Percentiles rank a stretch among this genome's conserved stretches.
Conservation (phyloP, 106 monocot species). For the Dendrobium catenatum region DNA sequence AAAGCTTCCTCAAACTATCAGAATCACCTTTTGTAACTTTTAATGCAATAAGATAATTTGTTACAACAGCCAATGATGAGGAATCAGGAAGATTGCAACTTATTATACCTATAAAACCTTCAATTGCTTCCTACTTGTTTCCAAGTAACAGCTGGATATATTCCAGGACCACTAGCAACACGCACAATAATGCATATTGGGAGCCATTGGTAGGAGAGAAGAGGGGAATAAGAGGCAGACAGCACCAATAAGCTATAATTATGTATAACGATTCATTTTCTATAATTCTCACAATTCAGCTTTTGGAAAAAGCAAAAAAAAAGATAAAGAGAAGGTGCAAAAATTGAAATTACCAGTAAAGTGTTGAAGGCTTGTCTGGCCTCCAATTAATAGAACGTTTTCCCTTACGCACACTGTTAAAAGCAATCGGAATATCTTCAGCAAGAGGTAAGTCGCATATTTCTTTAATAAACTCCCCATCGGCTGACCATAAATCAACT, state of each 20-base stretch:
- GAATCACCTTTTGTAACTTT: constrained; percentile 77
- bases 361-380: constrained; percentile 80
- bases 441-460: constrained; percentile 97
- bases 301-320: background rate
- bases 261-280: background rate
- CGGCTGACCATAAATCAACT: constrained; percentile 82
- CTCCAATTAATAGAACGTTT: constrained; percentile 97
- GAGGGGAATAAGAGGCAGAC: background rate
- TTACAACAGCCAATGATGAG: constrained; percentile 75
- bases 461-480: constrained; percentile 89
- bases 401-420: constrained; percentile 81
- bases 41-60: constrained; percentile 68
- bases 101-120: constrained; percentile 48
- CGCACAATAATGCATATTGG: background rate
- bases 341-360: constrained; percentile 75
- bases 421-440: constrained; percentile 92
- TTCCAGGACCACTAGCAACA: background rate
- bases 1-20: constrained; percentile 79
- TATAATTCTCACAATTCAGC: background rate
- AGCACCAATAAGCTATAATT: background rate
- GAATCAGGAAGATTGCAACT: constrained; percentile 60
- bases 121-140: constrained; percentile 58
- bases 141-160: constrained; percentile 40
- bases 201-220: background rate
- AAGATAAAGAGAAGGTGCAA: background rate